These are phyloP conservation scores for Ophiostoma sp. DNA, from an alignment of 2,329 filamentous ascomycete species.

Conservation along the genomic window DNA sequence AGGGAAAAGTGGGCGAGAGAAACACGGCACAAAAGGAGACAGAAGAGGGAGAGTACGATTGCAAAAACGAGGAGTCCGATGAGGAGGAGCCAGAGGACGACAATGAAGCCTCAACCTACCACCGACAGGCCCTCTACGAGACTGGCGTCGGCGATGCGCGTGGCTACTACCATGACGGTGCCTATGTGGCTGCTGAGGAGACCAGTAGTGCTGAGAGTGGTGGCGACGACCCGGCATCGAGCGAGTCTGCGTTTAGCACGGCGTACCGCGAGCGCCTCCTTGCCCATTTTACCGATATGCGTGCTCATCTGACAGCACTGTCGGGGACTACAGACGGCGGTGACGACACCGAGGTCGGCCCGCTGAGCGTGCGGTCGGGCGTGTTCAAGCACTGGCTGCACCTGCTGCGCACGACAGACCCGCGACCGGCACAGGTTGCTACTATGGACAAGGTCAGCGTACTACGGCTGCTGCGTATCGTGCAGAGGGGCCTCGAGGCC, in stretches of 20 bases:
- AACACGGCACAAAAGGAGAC: neutral
- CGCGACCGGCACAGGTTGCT: conserved; percentile 54
- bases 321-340: conserved; percentile 38
- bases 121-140: conserved; percentile 44
- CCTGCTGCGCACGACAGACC: conserved; percentile 49
- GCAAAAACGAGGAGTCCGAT: conserved; percentile 15
- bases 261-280: conserved; percentile 62
- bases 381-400: conserved; percentile 49
- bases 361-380: conserved; percentile 47
- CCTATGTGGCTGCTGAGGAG: conserved; percentile 58
- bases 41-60: no score
- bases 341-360: conserved; percentile 51
- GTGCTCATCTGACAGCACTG: conserved; percentile 44
- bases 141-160: conserved; percentile 48
- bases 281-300: conserved; percentile 59
- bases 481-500: conserved; percentile 60
- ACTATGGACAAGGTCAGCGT: conserved; percentile 62
- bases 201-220: conserved; percentile 29
- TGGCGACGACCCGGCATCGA: conserved; percentile 27
- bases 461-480: conserved; percentile 59
- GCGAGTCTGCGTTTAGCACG: conserved; percentile 44
- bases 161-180: conserved; percentile 71
- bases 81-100: conserved; percentile 30
- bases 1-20: neutral
- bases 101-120: conserved; percentile 26